Evolutionary conservation across 805 yeast genomes (phyloP), one percentile per base, ranked within the genome.

Genomic region (Candida succiphila): DNA sequence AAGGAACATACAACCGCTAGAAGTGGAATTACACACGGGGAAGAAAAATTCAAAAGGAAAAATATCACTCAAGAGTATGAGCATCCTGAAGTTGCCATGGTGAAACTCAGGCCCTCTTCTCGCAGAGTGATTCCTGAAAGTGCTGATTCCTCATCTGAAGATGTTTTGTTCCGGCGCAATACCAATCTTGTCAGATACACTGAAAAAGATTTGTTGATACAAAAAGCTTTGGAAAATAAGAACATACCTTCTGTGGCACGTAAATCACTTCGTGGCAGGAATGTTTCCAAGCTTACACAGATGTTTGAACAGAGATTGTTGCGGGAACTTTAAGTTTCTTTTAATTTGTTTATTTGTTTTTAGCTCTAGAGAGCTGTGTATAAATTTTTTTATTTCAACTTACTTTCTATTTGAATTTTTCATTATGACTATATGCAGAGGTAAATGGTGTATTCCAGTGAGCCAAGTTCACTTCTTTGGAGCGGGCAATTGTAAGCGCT

Each of bases 281-380:
- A 69, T 43, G 78, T 72, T 8, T 65, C 75, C 14, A 63, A 69
- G 41, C 51, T 72, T 35, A 68, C 76, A 5, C 52, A 49, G 41
- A 50, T 71, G 37, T 72, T 65, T 39, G 78, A 72, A 44, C 72
- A 69, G 39, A 54, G 72, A 35, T 37, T 51, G 7, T 29, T 54
- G 39, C 34, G 30, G 32, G 41, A 33, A 29, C 27, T 39, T 17
- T 28, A 25, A 29, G 6, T 25, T 25, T 13, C 13, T 18, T 17
- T n/a, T 32, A 3, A 25, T n/a, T 9, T 5, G 10, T 7, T 19
- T 28, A 9, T 15, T 24, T 9, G 8, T 24, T 23, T 7, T 23
- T 25, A n/a, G n/a, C n/a, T n/a, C n/a, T n/a, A n/a, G 5, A 5
- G 14, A 7, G 18, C 15, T 10, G 13, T 12, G 1, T 29, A 30